Base-by-base conservation (phyloP, 2,329 filamentous ascomycete species). In the Emergomyces orientalis region DNA sequence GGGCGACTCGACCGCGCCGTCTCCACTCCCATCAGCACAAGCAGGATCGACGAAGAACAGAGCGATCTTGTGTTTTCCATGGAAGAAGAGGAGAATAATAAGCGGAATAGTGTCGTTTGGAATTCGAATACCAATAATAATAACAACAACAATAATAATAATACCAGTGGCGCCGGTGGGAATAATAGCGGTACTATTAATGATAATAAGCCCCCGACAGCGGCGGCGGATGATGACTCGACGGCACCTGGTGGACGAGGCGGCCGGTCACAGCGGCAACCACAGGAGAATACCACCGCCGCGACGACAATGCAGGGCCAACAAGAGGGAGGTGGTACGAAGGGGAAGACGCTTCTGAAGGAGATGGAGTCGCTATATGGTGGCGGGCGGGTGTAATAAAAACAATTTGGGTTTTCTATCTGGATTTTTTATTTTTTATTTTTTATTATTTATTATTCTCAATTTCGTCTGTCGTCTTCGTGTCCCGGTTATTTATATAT, bases 51-150 rank as follows among this genome's bases (percentile, higher is more conserved):
- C 39, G 79, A 81, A 63, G 78, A 81, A 65, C 76, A 76, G 56
- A 74, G 77, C 56, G 77, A 78, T 56, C 67, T 79, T 30, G 77
- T 80, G 61, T 81, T 81, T 66, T 78, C 77, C 4, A 80, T 80
- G 78, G 79, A 81, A 65, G 79, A 80, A 64, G 79, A 80, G 67
- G 78, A 80, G 64, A 77, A 72, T 62, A 78, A 74, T 63, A 78
- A 77, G 65, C 74, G 76, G 54, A 76, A 67, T 62, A 75, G 72
- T 61, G 66, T 68, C 5, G 71, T 70, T 5, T 78, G 75, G 74
- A 68, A 67, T 62, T 66, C 69, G 13, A 70, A 71, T 51, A 27
- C 22, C 2, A 51, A 27, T 51, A 51, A 14, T 27, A 27, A 51
- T 27, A 51, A 51, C 2, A 51, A 14, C 25, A 30, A 51, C 13